Evolutionary conservation across 352 stramenopile species (phyloP), one percentile per base, ranked within the genome.

Genomic region (Blastocystis sp.): DNA sequence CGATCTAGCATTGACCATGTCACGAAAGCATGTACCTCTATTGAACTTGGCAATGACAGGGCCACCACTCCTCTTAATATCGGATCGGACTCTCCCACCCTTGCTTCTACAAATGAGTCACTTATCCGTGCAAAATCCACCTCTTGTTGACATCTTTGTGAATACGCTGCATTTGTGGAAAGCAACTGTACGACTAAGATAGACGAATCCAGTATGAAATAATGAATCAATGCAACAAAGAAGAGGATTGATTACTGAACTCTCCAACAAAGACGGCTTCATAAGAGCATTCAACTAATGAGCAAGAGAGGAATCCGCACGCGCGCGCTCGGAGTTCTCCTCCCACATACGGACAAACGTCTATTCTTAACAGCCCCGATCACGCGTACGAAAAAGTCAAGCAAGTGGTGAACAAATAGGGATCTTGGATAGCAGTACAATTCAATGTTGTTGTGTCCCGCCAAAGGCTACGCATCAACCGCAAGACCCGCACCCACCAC

Each of bases 361-460:
- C 66, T 77, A 77, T 16, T 59, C 0, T 33, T 31, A 3, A 77
- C 3, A 9, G 16, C 13, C 3, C 19, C 33, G 37, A 12, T 16
- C 13, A 16, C n/a, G 4, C 29, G 16, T 29, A 77, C 66, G 29
- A 77, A 29, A 21, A 77, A 77, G 16, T 77, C 10, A 45, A 77
- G 45, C 37, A 77, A 26, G 24, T 77, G 66, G 33, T 77, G 19
- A 55, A 51, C 50, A 21, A 77, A 77, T 3, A 77, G 66, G 12
- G 66, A 77, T 19, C 66, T 29, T 24, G 66, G 66, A 24, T 45
- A 59, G 66, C 21, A 24, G 6, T 4, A 55, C 29, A 77, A 51
- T 24, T 13, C 33, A 51, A 85, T 67, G 37, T 85, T 85, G 51
- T 85, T 85, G 37, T 85, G 74, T 50, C 74, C 74, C 4, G 74